Evolutionary conservation across 768 basidiomycete species (phyloP), one percentile per base, ranked within the genome.

Genomic region (Favolaschia claudopus): DNA sequence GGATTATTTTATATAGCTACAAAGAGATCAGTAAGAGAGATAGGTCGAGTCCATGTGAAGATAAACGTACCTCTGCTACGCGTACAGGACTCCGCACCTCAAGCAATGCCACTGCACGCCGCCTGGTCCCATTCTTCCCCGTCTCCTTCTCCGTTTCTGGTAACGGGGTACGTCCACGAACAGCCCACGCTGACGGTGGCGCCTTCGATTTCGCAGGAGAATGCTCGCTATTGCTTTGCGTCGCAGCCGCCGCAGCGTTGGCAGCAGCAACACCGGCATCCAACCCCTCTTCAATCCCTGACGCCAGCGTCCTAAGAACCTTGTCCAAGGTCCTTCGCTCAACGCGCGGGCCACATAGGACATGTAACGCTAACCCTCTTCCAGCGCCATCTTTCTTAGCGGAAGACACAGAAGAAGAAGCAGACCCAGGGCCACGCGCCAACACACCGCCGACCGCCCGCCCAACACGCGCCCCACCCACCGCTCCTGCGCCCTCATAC

Each of bases 301-400:
- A 31, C 7, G 54, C 58, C 7, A 64, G 19, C 32, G 58, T 60
- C 28, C 63, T 13, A 14, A 64, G 24, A 38, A 64, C 58, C 57
- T 64, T 64, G 55, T 64, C 63, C 32, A 64, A 13, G 47, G 63
- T 64, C 15, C 63, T 43, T 42, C 58, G 49, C 19, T 64, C 63
- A 4, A 64, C 50, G 29, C 63, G 63, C 37, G 62, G 55, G 12
- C 63, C 63, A 17, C 56, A 52, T 3, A 64, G 37, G 9, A 64
- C 24, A 34, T 64, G 63, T 40, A 64, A 38, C 39, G 54, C 58
- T 3, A 56, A 36, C 42, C 54, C 36, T 22, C 32, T 17, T 27
- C 40, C 50, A 14, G 3, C 8, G 43, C 43, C 43, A 12, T 44
- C 7, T 8, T 15, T 8, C 14, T 24, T 17, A 9, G 8, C 38